Conservation (phyloP, 257 asterid species). For the Gentiana dahurica region DNA sequence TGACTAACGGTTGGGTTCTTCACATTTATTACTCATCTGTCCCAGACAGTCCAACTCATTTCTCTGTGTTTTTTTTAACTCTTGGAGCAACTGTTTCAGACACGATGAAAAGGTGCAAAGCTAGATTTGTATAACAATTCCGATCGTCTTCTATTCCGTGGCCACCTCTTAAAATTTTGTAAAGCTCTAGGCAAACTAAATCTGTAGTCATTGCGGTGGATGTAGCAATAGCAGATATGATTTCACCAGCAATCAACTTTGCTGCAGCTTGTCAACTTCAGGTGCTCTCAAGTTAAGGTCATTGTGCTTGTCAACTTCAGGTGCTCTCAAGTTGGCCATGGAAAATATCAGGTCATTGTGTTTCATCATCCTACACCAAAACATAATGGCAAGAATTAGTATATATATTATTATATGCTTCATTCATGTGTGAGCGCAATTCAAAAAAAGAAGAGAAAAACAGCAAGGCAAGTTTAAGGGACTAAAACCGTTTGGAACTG, state of each 20-base stretch:
- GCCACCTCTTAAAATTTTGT: conserved; percentile 56
- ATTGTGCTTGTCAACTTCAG: too few relatives aligned
- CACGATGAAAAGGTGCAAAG: conserved; percentile 75
- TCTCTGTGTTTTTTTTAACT: conserved; percentile 50
- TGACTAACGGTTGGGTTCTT: conserved; percentile 56
- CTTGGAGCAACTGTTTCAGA: conserved; percentile 82
- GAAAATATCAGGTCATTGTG: conserved; percentile 87
- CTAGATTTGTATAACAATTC: conserved; percentile 75
- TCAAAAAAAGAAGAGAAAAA: too few relatives aligned
- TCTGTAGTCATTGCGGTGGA: conserved; percentile 92
- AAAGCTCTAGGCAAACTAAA: conserved; percentile 77
- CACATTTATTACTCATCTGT: conserved; percentile 59
- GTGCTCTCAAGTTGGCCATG: conserved; percentile 96
- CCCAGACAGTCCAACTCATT: conserved; percentile 94
- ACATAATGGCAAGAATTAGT: too few relatives aligned
- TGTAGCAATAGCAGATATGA: conserved; percentile 89
- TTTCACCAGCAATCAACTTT: conserved; percentile 84
- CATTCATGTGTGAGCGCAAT: too few relatives aligned
- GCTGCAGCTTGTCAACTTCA: conserved; percentile 85
- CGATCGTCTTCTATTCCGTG: conserved; percentile 89
- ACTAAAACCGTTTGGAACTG: conserved; percentile 76
- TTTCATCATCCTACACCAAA: conserved; percentile 67
- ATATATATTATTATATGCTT: too few relatives aligned
- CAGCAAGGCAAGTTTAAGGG: too few relatives aligned
- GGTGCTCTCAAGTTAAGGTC: conserved; percentile 93